phyloP scores from a whole-genome alignment of 805 yeast genomes.

The Saturnispora besseyi region DNA sequence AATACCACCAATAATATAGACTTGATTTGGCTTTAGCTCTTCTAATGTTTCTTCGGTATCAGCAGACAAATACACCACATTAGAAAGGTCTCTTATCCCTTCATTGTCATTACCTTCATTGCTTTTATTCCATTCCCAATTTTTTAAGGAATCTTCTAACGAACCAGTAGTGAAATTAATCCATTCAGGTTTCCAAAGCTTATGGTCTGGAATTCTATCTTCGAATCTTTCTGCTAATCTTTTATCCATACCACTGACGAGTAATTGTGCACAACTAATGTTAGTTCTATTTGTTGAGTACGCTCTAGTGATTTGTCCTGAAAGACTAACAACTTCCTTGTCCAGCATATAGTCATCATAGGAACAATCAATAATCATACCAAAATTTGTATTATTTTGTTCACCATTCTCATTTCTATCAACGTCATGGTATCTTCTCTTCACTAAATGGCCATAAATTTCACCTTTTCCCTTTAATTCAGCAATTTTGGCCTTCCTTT shows the following conservation, averaged over 20 bases:
- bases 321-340: constrained; percentile 57
- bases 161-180: constrained; percentile 40
- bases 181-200: constrained; percentile 51
- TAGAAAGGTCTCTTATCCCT: constrained; percentile 22
- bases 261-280: constrained; percentile 37
- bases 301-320: constrained; percentile 72
- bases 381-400: constrained; percentile 42
- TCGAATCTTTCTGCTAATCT: constrained; percentile 63
- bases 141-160: constrained; percentile 19
- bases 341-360: constrained; percentile 87
- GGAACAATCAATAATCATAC: constrained; percentile 74
- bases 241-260: constrained; percentile 58
- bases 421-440: constrained; percentile 25
- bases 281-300: constrained; percentile 60
- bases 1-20: constrained; percentile 90
- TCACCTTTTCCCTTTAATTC: constrained; percentile 33
- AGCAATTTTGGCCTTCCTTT: constrained; percentile 24
- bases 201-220: constrained; percentile 46
- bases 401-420: constrained; percentile 24
- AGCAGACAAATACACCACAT: constrained; percentile 68
- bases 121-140: constrained; percentile 33
- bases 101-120: constrained; percentile 81
- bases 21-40: constrained; percentile 54
- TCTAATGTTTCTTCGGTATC: constrained; percentile 70
- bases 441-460: constrained; percentile 27